Base-by-base conservation (phyloP, 805 yeast species). In the Priceomyces haplophilus region DNA sequence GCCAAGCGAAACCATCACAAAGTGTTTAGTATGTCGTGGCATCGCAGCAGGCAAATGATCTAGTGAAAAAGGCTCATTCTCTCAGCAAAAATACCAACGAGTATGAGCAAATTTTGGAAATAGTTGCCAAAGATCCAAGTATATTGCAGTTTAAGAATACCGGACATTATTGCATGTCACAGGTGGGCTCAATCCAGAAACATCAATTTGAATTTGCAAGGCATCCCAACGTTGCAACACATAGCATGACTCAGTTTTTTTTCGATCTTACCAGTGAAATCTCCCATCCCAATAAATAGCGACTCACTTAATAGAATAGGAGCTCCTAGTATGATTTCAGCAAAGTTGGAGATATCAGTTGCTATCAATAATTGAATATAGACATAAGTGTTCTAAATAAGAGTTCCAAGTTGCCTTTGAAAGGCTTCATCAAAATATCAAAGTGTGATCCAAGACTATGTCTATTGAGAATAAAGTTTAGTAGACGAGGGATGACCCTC, bases 401-500 rank as follows among this genome's bases (percentile, higher is more conserved):
- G 52, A 62, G 74, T 16, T 65, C 72, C 21, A 74, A 71, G 36
- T 59, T 67, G 47, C 67, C 62, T 1, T 54, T 80, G 5, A 55
- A 67, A 19, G 85, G 86, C 0, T 58, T 62, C 17, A 69, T 80
- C 37, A 65, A 64, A 20, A 67, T 80, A 8, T 21, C 51, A 64
- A 40, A 55, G 59, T 8, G 63, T 74, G 40, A 72, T 76, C 60
- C 15, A 43, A n/a, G 37, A 21, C 19, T 31, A 15, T 27, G 23
- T 5, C 18, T 47, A 16, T 15, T 33, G 44, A 75, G 73, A 40
- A 68, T 83, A 0, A 78, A 75, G 41, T 82, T 83, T 51, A 59
- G 73, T 29, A 79, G 49, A 64, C 73, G 3, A 71, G 72, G 27
- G 87, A 85, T 0, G 88, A 83, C 60, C 88, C 89, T 0, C 55